Base-by-base conservation (phyloP, 1,284 basidiomycete species). In the Megacollybia platyphylla region DNA sequence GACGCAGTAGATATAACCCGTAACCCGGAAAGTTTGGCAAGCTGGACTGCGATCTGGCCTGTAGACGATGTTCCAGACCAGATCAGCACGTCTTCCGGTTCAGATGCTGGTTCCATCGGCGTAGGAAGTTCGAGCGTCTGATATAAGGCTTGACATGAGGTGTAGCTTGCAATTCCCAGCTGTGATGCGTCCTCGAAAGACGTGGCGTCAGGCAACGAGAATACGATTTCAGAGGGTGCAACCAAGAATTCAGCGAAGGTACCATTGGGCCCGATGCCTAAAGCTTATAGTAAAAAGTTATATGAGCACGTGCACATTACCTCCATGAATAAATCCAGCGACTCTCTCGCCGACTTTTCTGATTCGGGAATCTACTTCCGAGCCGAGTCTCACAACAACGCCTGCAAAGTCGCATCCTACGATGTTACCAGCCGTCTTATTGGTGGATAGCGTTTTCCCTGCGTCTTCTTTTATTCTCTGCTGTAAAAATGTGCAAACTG, bases 321-420 rank as follows among this genome's bases (percentile, higher is more conserved):
- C 61, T 27, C 68, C 69, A 48, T 67, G 63, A 5, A 71, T 64
- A 42, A 62, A 59, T 7, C 65, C 68, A 3, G 64, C 65, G 9
- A 71, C 65, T 8, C 63, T 59, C 45, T 68, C 62, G 5, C 71
- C 71, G 15, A 62, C 54, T 20, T 60, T 54, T 45, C 47, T 37
- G 24, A 44, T 17, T 17, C 41, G 46, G 41, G 55, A 48, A 2
- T 49, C 31, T 13, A 62, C 57, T 3, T 52, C 57, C 2, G 48
- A 38, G 8, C 64, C 64, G 28, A 67, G 44, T 30, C 54, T 51
- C 29, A 60, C 63, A 45, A 73, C 61, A 1, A 49, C 54, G 11
- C 71, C 72, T 9, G 56, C 53, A 44, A 64, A 70, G 54, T 74
- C 71, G 40, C 63, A 65, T 24, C 69, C 68, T 34, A 67, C 48